Conservation (phyloP, 108 stramenopile species). For the Poteriospumella lacustris region DNA sequence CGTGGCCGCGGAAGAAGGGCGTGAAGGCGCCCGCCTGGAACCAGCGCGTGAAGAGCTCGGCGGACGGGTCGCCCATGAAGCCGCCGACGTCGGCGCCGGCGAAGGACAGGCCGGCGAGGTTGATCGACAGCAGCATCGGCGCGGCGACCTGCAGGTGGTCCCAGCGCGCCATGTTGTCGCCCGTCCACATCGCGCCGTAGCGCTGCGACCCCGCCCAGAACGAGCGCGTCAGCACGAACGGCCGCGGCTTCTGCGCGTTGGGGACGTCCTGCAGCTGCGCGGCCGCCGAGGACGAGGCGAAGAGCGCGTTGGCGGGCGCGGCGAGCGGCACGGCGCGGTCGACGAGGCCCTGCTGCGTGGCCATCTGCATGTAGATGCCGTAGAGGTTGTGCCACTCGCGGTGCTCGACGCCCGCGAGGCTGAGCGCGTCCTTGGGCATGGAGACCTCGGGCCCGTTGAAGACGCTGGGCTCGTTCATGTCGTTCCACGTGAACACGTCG, state of each 20-base stretch:
- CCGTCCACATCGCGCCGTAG: conserved; percentile 99
- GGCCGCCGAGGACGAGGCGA: neutral
- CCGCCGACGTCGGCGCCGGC: conserved; percentile 99
- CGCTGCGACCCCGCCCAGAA: conserved; percentile 75
- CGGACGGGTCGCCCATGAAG: conserved; percentile 90
- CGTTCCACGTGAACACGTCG: conserved; percentile 93
- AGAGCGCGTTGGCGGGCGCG: neutral
- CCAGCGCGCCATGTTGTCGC: conserved; percentile 94
- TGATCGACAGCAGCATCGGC: conserved; percentile 91
- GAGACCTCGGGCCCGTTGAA: conserved; percentile 99
- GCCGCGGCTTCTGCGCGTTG: conserved; percentile 55
- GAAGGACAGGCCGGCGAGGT: conserved; percentile 83
- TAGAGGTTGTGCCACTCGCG: conserved; percentile 99
- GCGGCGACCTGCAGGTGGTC: conserved; percentile 77
- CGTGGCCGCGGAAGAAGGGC: conserved; percentile 98
- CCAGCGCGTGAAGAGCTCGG: conserved; percentile 95
- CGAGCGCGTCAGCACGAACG: conserved; percentile 89
- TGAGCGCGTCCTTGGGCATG: conserved; percentile 83
- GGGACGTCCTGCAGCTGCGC: neutral
- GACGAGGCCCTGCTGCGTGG: conserved; percentile 82
- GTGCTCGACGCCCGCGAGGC: conserved; percentile 83
- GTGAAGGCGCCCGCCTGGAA: conserved; percentile 93
- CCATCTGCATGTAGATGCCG: conserved; percentile 93
- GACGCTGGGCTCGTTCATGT: conserved; percentile 98
- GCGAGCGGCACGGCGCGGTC: conserved; percentile 32